Evolutionary conservation across 2,329 filamentous ascomycete genomes (phyloP).

Genomic region (Penicillium sp.): DNA sequence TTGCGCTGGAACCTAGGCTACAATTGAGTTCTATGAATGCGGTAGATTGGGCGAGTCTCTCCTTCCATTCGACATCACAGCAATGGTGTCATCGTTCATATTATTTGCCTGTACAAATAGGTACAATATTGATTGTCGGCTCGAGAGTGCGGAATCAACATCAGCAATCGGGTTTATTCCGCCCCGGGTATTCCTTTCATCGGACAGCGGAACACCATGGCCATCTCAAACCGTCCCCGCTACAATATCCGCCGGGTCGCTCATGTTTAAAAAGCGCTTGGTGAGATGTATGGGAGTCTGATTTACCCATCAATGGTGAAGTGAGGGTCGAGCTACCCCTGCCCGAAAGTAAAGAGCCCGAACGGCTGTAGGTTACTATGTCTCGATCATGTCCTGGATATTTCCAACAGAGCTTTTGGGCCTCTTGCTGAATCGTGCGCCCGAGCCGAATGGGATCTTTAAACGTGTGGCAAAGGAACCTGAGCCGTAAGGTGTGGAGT

Average conservation of each 20-base stretch:
- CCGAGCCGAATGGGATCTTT: neutral
- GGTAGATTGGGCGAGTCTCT: neutral
- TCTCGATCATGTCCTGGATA: neutral
- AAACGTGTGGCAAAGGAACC: neutral
- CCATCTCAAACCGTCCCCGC: neutral
- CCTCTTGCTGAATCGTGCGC: neutral
- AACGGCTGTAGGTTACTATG: neutral
- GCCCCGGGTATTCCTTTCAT: conserved; percentile 15
- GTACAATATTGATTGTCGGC: neutral
- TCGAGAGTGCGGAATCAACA: conserved; percentile 19
- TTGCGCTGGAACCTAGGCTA: neutral
- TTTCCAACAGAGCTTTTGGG: neutral
- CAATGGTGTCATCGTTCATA: neutral
- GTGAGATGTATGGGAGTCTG: too few species aligned
- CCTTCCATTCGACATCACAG: neutral
- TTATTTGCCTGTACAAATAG: neutral
- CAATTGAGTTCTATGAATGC: neutral
- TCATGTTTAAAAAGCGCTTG: neutral
- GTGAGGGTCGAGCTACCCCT: neutral
- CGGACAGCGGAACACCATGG: neutral
- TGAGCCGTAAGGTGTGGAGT: neutral
- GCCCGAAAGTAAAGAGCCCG: neutral
- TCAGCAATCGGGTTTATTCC: conserved; percentile 14
- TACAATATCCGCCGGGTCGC: neutral
- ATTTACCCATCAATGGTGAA: too few species aligned